Conservation (phyloP, 2,329 filamentous ascomycete genomes). For the Blumeria graminis region DNA sequence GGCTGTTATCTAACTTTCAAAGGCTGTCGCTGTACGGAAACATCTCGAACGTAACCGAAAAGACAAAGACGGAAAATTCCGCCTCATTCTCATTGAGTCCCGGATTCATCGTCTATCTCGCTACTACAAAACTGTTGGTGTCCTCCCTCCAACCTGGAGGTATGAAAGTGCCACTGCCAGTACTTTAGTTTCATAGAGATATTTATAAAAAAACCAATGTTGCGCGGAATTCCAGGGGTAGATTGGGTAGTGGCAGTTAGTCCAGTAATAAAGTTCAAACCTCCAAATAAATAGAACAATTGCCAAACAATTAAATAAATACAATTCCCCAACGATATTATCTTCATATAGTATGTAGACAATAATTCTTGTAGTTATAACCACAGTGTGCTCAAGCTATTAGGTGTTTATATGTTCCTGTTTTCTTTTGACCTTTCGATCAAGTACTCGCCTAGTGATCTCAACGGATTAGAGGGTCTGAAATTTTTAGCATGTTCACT, state of each 20-base stretch:
- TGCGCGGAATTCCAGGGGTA: too few relatives aligned
- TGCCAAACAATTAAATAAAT: too few relatives aligned
- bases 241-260: too few relatives aligned
- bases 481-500: not conserved
- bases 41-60: constrained; percentile 99
- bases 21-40: constrained; percentile 95
- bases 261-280: too few relatives aligned
- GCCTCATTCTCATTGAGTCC: constrained; percentile 99
- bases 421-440: constrained; percentile 42
- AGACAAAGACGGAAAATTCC: constrained; percentile 99
- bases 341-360: too few relatives aligned
- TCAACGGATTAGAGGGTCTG: constrained; percentile 43
- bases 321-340: too few relatives aligned
- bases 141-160: constrained; percentile 82
- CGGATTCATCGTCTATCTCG: constrained; percentile 98
- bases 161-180: constrained; percentile 95
- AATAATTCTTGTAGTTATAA: too few relatives aligned
- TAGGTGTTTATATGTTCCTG: constrained; percentile 17
- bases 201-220: too few relatives aligned
- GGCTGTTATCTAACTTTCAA: constrained; percentile 6
- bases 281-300: too few relatives aligned
- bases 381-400: too few relatives aligned
- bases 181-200: constrained; percentile 65
- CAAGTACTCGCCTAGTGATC: constrained; percentile 45
- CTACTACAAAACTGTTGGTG: constrained; percentile 95